Conservation (phyloP, 768 basidiomycete species). For the Rossbeevera mucosa region DNA sequence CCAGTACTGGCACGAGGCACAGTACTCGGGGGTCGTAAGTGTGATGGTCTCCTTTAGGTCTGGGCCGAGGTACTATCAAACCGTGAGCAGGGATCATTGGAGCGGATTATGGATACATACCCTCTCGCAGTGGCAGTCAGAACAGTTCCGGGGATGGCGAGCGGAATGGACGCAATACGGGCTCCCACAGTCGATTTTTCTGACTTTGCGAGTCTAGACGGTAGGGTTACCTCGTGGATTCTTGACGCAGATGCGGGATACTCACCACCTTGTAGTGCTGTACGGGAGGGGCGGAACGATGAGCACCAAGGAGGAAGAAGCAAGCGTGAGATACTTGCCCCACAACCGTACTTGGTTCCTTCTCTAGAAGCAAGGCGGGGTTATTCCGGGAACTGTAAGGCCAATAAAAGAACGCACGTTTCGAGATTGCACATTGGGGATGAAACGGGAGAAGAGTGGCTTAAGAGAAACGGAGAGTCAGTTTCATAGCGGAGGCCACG, state of each 20-base stretch:
- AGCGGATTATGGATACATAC: conserved; percentile 25
- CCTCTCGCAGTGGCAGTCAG: conserved; percentile 41
- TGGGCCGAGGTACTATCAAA: conserved; percentile 56
- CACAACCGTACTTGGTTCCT: conserved; percentile 73
- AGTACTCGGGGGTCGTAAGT: conserved; percentile 47
- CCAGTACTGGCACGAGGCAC: conserved; percentile 56
- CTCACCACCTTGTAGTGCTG: conserved; percentile 69
- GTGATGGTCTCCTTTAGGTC: conserved; percentile 62
- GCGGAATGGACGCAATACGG: conserved; percentile 38
- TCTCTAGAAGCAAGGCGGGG: conserved; percentile 44
- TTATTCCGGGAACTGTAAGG: conserved; percentile 18
- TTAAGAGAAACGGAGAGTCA: conserved; percentile 4
- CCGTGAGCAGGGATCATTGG: conserved; percentile 2
- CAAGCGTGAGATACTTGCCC: conserved; percentile 36
- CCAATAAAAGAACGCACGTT: conserved; percentile 39
- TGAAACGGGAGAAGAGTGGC: conserved; percentile 7
- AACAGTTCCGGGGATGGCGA: conserved; percentile 39
- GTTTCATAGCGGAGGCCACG: background rate
- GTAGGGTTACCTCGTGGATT: background rate
- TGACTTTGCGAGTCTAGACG: conserved; percentile 32
- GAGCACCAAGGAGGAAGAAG: background rate
- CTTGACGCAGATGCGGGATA: conserved; percentile 30
- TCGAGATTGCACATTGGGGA: conserved; percentile 50
- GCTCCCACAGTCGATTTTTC: conserved; percentile 33
- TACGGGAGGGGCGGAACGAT: conserved; percentile 9